phyloP scores from a whole-genome alignment of 306 rosid genomes.

The Echinosophora koreensis region DNA sequence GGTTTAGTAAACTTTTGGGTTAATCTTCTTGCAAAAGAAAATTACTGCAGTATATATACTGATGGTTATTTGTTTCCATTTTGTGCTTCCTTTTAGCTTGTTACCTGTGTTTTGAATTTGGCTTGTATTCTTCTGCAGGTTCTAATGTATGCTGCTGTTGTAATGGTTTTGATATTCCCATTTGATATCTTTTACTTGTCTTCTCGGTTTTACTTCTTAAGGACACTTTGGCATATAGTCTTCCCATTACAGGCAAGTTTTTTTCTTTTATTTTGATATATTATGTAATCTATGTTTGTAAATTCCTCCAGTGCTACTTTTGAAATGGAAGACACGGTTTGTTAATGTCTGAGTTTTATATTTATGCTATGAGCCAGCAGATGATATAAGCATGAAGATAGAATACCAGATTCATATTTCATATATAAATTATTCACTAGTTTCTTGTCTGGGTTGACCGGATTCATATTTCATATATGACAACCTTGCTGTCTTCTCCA shows the following conservation, averaged over 20 bases:
- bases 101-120: conserved; percentile 48
- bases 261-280: conserved; percentile 45
- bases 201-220: conserved; percentile 85
- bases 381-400: conserved; percentile 25
- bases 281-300: not conserved
- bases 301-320: conserved; percentile 9
- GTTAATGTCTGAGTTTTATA: conserved; percentile 18
- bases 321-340: conserved; percentile 33
- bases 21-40: conserved; percentile 35
- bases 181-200: conserved; percentile 94
- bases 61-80: conserved; percentile 29
- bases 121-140: conserved; percentile 71
- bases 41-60: conserved; percentile 20
- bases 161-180: conserved; percentile 87
- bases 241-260: conserved; percentile 93
- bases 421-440: conserved; percentile 8
- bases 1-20: conserved; percentile 16
- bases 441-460: not conserved
- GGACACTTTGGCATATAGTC: conserved; percentile 92
- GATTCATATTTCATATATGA: too few relatives aligned
- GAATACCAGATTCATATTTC: conserved; percentile 27
- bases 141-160: conserved; percentile 85
- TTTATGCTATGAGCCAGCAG: conserved; percentile 27
- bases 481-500: conserved; percentile 26
- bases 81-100: conserved; percentile 39